Evolutionary conservation across 2,329 filamentous ascomycete genomes (phyloP).

Genomic region (Pseudonectria buxi): DNA sequence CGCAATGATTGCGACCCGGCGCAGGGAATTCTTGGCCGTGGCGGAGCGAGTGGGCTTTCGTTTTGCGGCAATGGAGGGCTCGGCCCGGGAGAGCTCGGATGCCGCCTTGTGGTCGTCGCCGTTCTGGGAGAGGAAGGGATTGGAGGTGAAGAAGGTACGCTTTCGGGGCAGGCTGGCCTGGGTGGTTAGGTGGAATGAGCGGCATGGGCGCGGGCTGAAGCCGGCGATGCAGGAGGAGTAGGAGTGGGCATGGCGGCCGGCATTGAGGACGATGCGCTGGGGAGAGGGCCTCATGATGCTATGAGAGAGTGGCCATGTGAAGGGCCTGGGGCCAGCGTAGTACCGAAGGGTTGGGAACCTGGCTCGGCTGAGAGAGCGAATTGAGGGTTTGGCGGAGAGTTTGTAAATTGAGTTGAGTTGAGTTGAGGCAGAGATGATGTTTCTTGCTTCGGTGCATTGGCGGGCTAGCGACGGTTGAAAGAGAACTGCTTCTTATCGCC

Average conservation of each 20-base stretch:
- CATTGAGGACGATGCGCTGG: conserved; percentile 27
- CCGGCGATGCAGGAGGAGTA: conserved; percentile 23
- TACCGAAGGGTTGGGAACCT: too few relatives aligned
- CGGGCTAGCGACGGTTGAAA: too few relatives aligned
- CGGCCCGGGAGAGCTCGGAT: conserved; percentile 12
- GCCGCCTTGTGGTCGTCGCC: conserved; percentile 22
- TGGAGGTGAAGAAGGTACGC: conserved; percentile 61
- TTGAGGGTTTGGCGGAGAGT: too few relatives aligned
- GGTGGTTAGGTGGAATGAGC: conserved; percentile 42
- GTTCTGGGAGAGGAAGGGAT: conserved; percentile 44
- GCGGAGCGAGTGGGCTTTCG: conserved; percentile 40
- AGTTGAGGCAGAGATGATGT: too few relatives aligned
- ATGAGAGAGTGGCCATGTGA: conserved; percentile 15
- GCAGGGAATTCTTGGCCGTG: conserved; percentile 64
- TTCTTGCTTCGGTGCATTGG: too few relatives aligned
- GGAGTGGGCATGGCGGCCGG: conserved; percentile 23
- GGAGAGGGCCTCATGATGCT: conserved; percentile 27
- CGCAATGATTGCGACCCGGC: conserved; percentile 80
- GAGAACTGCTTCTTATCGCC: conserved; percentile 3
- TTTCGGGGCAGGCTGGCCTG: conserved; percentile 42
- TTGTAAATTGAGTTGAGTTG: too few relatives aligned
- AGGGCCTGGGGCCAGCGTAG: neutral
- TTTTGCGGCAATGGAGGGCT: conserved; percentile 27
- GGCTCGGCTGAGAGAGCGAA: too few relatives aligned
- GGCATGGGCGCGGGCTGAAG: conserved; percentile 22